phyloP scores from a whole-genome alignment of 306 rosid genomes.

The Rubus idaeus region DNA sequence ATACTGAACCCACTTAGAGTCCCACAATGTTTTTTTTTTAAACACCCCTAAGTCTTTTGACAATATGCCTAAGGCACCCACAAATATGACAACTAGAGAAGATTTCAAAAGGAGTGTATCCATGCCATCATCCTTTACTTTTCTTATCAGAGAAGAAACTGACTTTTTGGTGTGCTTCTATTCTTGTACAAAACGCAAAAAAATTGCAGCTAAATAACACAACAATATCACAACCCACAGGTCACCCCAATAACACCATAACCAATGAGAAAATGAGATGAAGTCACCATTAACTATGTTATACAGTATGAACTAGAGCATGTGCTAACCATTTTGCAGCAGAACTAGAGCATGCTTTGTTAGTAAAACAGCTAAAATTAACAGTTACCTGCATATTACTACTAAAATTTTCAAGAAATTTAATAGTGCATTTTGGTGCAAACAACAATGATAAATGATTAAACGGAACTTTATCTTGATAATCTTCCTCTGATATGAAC shows the following conservation, averaged over 20 bases:
- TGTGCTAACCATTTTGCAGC: background rate
- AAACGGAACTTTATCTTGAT: background rate
- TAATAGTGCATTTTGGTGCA: background rate
- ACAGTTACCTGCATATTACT: background rate
- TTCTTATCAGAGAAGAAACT: too few species aligned
- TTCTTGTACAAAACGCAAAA: background rate
- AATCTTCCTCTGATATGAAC: background rate
- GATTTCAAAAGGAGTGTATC: background rate
- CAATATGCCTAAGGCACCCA: background rate
- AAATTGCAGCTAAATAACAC: background rate
- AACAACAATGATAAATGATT: background rate
- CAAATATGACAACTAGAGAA: background rate
- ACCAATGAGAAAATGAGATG: too few species aligned
- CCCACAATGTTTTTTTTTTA: too few species aligned
- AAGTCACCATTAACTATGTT: background rate
- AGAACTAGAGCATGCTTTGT: background rate
- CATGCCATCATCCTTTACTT: too few species aligned
- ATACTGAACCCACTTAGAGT: too few species aligned
- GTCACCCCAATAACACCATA: background rate
- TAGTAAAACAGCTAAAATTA: background rate
- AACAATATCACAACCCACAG: background rate
- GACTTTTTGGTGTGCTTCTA: background rate
- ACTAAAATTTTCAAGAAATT: background rate
- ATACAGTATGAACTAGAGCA: background rate
- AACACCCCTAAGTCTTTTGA: too few species aligned